phyloP scores from a whole-genome alignment of 345 rosid species.

The Moringa oleifera region DNA sequence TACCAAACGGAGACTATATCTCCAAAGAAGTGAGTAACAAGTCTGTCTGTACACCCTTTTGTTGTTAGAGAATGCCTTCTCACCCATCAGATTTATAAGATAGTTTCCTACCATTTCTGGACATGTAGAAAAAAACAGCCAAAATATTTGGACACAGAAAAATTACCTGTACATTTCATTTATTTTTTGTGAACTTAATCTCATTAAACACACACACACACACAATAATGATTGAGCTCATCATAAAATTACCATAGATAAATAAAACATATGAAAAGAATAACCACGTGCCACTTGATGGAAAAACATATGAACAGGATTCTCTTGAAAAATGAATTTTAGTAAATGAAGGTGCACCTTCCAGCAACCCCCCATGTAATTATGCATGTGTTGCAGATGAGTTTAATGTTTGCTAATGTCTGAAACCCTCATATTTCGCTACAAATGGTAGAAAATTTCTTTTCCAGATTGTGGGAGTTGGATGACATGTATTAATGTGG shows the following conservation, averaged over 20 bases:
- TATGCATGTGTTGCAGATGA: neutral
- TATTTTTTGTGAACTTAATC: too few species aligned
- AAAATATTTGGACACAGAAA: neutral
- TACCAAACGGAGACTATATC: conserved; percentile 29
- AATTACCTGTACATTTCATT: neutral
- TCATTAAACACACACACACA: neutral
- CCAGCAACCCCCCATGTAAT: neutral
- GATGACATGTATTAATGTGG: too few species aligned
- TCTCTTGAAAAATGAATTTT: neutral
- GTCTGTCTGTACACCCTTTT: conserved; percentile 11
- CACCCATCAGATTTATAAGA: neutral
- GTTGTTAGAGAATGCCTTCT: neutral
- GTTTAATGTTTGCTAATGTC: neutral
- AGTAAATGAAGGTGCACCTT: neutral
- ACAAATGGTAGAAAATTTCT: too few species aligned
- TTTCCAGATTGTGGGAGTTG: too few species aligned
- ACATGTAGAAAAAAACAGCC: neutral
- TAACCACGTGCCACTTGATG: too few species aligned
- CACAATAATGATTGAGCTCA: neutral
- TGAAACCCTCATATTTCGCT: too few species aligned
- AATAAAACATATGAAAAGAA: too few species aligned
- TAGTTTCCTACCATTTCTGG: neutral
- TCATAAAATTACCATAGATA: neutral
- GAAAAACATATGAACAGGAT: neutral
- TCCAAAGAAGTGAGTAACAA: conserved; percentile 41